Evolutionary conservation across 2,329 filamentous ascomycete species (phyloP), one percentile per base, ranked within the genome.

Genomic region (Biscogniauxia mediterranea): DNA sequence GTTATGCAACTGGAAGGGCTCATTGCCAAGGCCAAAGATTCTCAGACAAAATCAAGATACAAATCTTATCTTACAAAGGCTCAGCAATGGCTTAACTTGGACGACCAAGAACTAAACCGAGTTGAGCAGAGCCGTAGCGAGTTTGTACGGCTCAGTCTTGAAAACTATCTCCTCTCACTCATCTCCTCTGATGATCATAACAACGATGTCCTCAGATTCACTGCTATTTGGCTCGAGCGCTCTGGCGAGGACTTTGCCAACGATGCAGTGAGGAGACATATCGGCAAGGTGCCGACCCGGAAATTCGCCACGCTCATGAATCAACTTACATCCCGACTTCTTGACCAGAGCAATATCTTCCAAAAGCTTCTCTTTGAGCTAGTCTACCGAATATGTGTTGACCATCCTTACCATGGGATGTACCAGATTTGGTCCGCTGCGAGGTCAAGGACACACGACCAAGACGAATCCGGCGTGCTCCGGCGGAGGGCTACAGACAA

Each of bases 351-450:
- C 1, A 84, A 82, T 17, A 73, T 80, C 0, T 99, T 99, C 71
- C 95, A 99, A 70, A 82, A 80, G 50, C 81, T 94, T 1, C 80
- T 99, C 1, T 85, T 87, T 56, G 80, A 82, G 1, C 79, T 99
- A 19, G 88, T 98, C 3, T 86, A 88, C 70, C 88, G 88, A 8
- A 97, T 99, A 59, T 98, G 94, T 71, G 82, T 85, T 11, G 93
- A 99, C 60, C 95, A 99, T 76, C 96, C 95, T 0, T 97, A 93
- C 74, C 96, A 99, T 73, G 93, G 93, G 55, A 94, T 98, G 88
- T 96, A 99, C 73, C 93, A 98, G 69, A 92, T 99, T 51, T 97
- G 94, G 81, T 91, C 93, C 2, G 89, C 90, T 21, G 88, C 86
- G 52, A 90, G 88, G 69, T 87, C 85, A 57, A 89, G 87, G 62